phyloP scores from a whole-genome alignment of 2,329 filamentous ascomycete genomes.

The Juglanconis oblonga region DNA sequence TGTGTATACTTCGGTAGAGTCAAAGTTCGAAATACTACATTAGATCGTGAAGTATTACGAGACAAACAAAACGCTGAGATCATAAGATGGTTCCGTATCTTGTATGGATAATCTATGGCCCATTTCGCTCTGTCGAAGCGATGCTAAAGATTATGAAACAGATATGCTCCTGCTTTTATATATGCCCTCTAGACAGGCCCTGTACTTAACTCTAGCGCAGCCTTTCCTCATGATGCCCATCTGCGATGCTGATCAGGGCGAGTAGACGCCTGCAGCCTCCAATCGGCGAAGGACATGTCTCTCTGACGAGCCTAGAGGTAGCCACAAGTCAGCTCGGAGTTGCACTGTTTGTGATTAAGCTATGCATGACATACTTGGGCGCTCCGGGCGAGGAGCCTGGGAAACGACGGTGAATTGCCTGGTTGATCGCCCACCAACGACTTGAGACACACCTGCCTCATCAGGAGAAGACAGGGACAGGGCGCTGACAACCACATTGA shows the following conservation, averaged over 20 bases:
- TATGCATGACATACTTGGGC: slow-evolving; percentile 3
- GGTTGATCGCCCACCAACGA: background rate
- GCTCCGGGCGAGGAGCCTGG: background rate
- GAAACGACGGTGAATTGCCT: slow-evolving; percentile 1
- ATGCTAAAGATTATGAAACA: too few relatives aligned
- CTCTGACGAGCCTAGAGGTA: background rate
- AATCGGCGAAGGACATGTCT: slow-evolving; percentile 2
- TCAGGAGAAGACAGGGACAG: background rate
- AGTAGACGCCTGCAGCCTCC: background rate
- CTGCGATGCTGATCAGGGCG: background rate
- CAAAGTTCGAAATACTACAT: too few relatives aligned
- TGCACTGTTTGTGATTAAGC: background rate
- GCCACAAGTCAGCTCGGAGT: background rate
- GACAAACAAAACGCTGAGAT: too few relatives aligned
- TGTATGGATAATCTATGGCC: too few relatives aligned
- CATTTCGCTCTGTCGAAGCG: too few relatives aligned
- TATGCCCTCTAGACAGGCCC: background rate
- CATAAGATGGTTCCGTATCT: too few relatives aligned
- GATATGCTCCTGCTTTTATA: too few relatives aligned
- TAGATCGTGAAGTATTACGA: too few relatives aligned
- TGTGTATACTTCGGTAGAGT: too few relatives aligned
- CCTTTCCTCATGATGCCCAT: background rate
- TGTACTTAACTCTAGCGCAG: background rate
- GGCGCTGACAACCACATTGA: background rate
- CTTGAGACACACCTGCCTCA: background rate